Percentiles rank a stretch among this genome's conserved stretches.
phyloP scores from a whole-genome alignment of 805 yeast species.

The Sugiyamaella smithiae region DNA sequence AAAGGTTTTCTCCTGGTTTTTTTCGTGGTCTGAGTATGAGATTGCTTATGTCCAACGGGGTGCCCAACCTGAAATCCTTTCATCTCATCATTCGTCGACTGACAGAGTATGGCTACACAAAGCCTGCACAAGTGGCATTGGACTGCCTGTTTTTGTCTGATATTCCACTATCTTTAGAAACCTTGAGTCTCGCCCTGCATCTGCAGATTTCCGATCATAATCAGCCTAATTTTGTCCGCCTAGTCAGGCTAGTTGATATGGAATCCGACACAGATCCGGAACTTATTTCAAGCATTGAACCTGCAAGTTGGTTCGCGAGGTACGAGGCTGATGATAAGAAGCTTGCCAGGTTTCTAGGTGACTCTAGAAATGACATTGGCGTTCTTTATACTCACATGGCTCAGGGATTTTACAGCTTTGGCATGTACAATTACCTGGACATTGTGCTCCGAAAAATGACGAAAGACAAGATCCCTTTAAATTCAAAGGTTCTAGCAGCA shows the following conservation, averaged over 20 bases:
- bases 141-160: slow-evolving; percentile 28
- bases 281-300: background rate
- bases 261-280: background rate
- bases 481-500: slow-evolving; percentile 21
- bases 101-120: slow-evolving; percentile 17
- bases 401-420: slow-evolving; percentile 20
- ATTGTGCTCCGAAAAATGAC: slow-evolving; percentile 12
- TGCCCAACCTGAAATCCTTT: slow-evolving; percentile 27
- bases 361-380: background rate
- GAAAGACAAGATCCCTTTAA: slow-evolving; percentile 5
- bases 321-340: background rate
- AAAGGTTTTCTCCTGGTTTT: slow-evolving; percentile 14
- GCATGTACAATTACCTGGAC: slow-evolving; percentile 15
- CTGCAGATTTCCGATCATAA: slow-evolving; percentile 1
- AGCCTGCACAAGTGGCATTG: slow-evolving; percentile 29
- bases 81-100: slow-evolving; percentile 27
- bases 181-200: slow-evolving; percentile 14
- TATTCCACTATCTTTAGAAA: slow-evolving; percentile 17
- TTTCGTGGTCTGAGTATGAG: slow-evolving; percentile 23
- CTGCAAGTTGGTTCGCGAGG: slow-evolving; percentile 5
- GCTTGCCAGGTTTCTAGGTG: background rate
- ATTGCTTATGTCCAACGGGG: slow-evolving; percentile 23
- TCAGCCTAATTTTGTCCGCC: background rate
- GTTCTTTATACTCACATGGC: slow-evolving; percentile 10
- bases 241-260: background rate